These are phyloP conservation scores for Trichoderma endophyticum DNA, from an alignment of 2,329 filamentous ascomycete genomes.

Conservation along the genomic window DNA sequence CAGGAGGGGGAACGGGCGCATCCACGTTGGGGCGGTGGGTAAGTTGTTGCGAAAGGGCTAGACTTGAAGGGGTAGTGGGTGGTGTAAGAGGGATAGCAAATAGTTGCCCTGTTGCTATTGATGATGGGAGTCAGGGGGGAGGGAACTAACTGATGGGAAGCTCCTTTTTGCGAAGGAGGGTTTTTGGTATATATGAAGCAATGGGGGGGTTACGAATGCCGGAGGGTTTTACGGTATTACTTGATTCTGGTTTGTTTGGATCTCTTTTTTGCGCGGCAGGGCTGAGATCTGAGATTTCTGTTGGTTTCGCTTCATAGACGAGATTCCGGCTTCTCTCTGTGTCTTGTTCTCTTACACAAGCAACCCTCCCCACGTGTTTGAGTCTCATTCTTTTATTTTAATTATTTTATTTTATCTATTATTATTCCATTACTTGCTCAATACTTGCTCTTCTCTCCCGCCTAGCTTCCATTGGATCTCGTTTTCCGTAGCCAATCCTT, in stretches of 20 bases:
- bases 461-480: too few relatives aligned
- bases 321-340: neutral
- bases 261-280: neutral
- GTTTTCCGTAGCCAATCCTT: too few relatives aligned
- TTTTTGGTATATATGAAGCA: neutral
- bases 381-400: too few relatives aligned
- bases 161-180: neutral
- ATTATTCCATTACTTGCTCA: too few relatives aligned
- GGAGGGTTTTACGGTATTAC: neutral
- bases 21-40: neutral
- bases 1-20: neutral
- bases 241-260: neutral
- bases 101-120: neutral
- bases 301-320: neutral
- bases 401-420: too few relatives aligned
- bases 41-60: neutral
- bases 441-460: too few relatives aligned
- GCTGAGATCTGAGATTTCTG: neutral
- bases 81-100: neutral
- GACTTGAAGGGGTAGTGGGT: neutral
- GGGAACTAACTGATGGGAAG: neutral
- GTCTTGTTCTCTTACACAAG: neutral
- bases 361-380: neutral
- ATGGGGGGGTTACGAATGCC: neutral
- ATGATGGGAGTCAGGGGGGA: neutral